phyloP scores from a whole-genome alignment of 306 rosid species.

The Pyrus bretschneideri region DNA sequence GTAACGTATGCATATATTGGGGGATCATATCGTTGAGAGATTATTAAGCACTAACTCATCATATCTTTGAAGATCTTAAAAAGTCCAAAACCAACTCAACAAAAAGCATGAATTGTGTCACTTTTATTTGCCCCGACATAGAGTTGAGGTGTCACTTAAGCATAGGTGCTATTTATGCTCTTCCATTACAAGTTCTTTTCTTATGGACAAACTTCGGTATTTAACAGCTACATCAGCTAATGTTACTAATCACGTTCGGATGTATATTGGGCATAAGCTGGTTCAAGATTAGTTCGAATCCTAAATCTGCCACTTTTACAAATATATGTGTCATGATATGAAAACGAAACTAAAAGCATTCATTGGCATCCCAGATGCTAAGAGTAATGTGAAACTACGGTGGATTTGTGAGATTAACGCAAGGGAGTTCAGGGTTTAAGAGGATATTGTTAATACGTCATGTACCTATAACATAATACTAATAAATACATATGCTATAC shows the following conservation, averaged over 20 bases:
- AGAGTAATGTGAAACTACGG: too few species aligned
- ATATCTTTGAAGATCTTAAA: conserved; percentile 42
- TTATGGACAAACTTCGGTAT: not conserved
- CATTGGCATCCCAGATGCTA: too few species aligned
- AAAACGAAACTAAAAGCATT: too few species aligned
- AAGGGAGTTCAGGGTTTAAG: too few species aligned
- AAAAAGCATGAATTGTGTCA: conserved; percentile 7
- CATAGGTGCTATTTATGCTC: not conserved
- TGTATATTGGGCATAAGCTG: too few species aligned
- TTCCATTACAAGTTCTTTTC: not conserved
- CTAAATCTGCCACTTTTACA: too few species aligned
- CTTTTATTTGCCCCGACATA: not conserved
- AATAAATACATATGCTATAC: not conserved
- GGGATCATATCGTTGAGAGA: not conserved
- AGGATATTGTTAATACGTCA: not conserved
- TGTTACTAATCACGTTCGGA: too few species aligned
- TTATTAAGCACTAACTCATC: conserved; percentile 13
- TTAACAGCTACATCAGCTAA: too few species aligned
- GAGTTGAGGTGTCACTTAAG: not conserved
- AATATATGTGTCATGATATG: too few species aligned
- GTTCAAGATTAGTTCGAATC: too few species aligned
- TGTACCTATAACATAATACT: too few species aligned
- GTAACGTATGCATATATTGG: not conserved
- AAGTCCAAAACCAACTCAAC: conserved; percentile 12
- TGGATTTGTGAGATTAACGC: too few species aligned